These are phyloP conservation scores for Penicillium samsonianum DNA, from an alignment of 495 filamentous ascomycete species.

Conservation along the genomic window DNA sequence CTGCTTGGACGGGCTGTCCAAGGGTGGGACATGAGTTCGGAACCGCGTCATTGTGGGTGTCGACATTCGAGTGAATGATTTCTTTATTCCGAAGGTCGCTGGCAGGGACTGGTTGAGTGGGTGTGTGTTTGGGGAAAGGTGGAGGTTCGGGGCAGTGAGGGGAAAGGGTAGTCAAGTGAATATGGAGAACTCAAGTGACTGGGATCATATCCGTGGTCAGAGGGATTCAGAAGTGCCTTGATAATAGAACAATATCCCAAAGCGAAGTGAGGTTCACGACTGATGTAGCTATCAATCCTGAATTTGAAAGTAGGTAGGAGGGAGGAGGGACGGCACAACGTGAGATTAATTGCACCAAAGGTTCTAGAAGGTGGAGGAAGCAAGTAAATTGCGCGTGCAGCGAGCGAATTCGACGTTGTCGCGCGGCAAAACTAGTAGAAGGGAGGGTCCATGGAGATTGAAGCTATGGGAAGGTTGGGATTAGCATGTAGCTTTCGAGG, in stretches of 20 bases:
- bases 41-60: background rate
- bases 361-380: background rate
- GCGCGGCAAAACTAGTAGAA: constrained; percentile 7
- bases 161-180: background rate
- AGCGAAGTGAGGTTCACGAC: background rate
- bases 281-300: background rate
- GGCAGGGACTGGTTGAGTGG: no score
- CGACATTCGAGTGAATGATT: background rate
- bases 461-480: background rate
- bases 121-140: background rate
- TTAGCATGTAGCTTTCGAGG: constrained; percentile 3
- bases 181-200: background rate
- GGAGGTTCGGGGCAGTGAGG: background rate
- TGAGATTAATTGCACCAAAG: background rate
- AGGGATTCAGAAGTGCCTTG: background rate
- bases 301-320: background rate
- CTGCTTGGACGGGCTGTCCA: constrained; percentile 49
- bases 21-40: constrained; percentile 28
- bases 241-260: background rate
- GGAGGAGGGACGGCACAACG: background rate
- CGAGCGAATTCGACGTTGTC: background rate
- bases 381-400: background rate
- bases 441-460: constrained; percentile 8
- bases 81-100: background rate
- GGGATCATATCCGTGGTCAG: background rate